Base-by-base conservation (phyloP, 345 rosid genomes). In the Gynandropsis gynandra region DNA sequence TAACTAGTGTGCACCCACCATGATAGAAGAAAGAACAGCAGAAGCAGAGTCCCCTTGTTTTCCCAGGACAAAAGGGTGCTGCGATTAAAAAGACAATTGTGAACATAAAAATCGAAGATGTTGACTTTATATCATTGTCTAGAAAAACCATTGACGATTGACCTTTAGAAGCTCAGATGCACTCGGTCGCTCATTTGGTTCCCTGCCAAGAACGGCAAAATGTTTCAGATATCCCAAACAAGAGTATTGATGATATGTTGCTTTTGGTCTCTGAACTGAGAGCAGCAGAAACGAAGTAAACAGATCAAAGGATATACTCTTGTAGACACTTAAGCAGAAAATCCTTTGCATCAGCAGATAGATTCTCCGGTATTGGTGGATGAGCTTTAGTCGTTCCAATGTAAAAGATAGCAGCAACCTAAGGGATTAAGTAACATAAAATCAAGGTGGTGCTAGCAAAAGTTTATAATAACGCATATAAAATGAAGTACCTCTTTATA, bases 391-490 rank as follows among this genome's bases (percentile, higher is more conserved):
- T 85, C 19, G 87, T 79, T 37, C 97, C 97, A 44, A 85, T 69
- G 64, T 83, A 67, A 64, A 89, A 89, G 46, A 89, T 78, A 46
- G 93, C 97, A 42, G 97, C 94, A 75, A 85, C 84, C 95, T 89
- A 73, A 64, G 14, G 42, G 31, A 20, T 61, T 18, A 61, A 38
- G 47, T 50, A 20, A 12, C 21, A 61, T 37, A 8, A 13, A 37
- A 13, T 13, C 1, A 37, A 10, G n/a, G 9, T 17, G 12, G 15
- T 19, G 12, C 32, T 41, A 29, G 9, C 1, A 57, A 11, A 27
- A 10, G 5, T 8, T 49, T 31, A 42, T 10, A 41, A 11, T 27
- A 32, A 32, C 9, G 16, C 34, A 7, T 8, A 18, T 41, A 40
- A 59, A 14, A 11, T 34, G 8, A 9, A 10, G 16, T 60, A 85